Base-by-base conservation (phyloP, 768 basidiomycete species). In the Psilocybe subaeruginosa region DNA sequence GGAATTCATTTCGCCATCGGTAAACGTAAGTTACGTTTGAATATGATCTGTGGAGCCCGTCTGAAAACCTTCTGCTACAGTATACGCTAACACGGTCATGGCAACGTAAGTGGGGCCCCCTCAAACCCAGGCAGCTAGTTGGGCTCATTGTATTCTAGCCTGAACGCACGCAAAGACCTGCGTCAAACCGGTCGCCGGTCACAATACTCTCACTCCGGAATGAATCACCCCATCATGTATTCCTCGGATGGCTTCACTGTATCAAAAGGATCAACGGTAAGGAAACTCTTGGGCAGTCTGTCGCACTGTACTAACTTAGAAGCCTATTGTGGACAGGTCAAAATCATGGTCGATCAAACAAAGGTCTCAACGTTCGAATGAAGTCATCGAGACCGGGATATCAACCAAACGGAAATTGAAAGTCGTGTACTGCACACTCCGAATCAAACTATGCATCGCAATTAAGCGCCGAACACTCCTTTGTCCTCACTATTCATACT, bases 1-100 rank as follows among this genome's bases (percentile, higher is more conserved):
- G 83, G 77, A 3, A 62, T 85, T 4, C 81, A 85, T 65, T 81
- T 84, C 59, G 74, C 82, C 27, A 85, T 85, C 56, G 74, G 78
- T 64, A 85, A 85, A 69, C 64, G 83, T 82, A 61, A 49, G 77
- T 65, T 47, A 9, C 11, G 8, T 17, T 54, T 8, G 27, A 8
- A 5, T 35, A 27, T 16, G 11, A 33, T 46, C n/a, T 37, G 6
- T 14, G 5, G 9, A 27, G 23, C 48, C 46, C 9, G 57, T 51
- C 11, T 35, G 27, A n/a, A 5, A 35, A 11, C 48, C 33, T 19
- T 27, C 23, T 45, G 46, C 7, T 33, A 0, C 47, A 83, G 82
- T 82, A 51, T 84, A 84, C 48, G 81, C 83, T 1, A 84, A 80
- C 60, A 83, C 82, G 2, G 67, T 84, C 17, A 73, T 84, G 16